Conservation (phyloP, 495 filamentous ascomycete genomes). For the Podospora australis region DNA sequence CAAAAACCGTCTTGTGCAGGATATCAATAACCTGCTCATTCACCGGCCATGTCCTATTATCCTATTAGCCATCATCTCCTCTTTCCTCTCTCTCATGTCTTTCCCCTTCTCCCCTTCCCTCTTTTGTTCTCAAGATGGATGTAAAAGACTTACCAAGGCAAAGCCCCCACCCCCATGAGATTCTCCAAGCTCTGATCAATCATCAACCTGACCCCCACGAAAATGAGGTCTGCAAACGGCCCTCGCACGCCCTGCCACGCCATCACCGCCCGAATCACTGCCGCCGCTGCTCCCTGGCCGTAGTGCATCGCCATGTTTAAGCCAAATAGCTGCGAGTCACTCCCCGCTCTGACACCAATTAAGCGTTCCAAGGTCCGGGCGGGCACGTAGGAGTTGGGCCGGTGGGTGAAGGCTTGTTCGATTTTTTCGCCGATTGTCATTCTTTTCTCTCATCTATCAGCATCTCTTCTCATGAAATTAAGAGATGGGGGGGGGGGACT, state of each 20-base stretch:
- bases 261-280: conserved; percentile 18
- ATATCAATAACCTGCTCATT: conserved; percentile 27
- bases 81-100: no score
- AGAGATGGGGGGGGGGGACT: background rate
- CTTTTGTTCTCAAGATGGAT: no score
- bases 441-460: background rate
- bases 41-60: conserved; percentile 29
- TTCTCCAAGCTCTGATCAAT: conserved; percentile 31
- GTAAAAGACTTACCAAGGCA: conserved; percentile 17
- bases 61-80: no score
- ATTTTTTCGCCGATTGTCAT: conserved; percentile 13
- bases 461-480: background rate
- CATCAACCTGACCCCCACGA: conserved; percentile 21
- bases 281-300: conserved; percentile 19
- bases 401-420: conserved; percentile 10
- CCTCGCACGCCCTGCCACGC: conserved; percentile 26
- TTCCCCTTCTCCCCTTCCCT: background rate
- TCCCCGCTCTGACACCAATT: background rate
- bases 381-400: conserved; percentile 11
- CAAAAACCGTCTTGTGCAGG: conserved; percentile 27
- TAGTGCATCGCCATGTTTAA: conserved; percentile 21
- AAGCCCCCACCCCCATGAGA: conserved; percentile 19
- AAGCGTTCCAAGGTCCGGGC: conserved; percentile 8
- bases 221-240: conserved; percentile 28
- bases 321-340: conserved; percentile 3